Base-by-base conservation (phyloP, 768 basidiomycete genomes). In the Atractiella rhizophila region DNA sequence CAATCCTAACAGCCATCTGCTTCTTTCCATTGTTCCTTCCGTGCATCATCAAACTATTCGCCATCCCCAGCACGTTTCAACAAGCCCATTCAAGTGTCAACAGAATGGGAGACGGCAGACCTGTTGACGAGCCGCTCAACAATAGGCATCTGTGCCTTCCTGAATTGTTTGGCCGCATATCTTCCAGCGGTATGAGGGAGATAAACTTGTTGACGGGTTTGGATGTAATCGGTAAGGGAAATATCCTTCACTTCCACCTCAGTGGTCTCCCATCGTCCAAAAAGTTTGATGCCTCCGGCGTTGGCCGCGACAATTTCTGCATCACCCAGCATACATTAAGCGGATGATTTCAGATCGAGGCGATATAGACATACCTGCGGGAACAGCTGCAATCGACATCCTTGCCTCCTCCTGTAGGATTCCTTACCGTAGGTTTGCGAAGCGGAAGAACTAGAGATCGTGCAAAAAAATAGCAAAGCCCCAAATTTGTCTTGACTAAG, bases 11-110 rank as follows among this genome's bases (percentile, higher is more conserved):
- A 56, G 91, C 76, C 63, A 98, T 65, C 60, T 96, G 74, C 66
- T 96, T 96, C 70, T 96, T 94, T 59, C 91, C 91, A 66, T 86
- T 96, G 75, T 96, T 98, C 64, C 91, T 85, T 47, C 91, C 91
- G 67, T 96, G 91, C 91, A 98, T 98, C 91, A 98, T 98, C 60
- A 98, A 65, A 62, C 83, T 88, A 52, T 46, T 19, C 30, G 24
- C 4, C 28, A 21, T 29, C 35, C 12, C 10, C 35, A n/a, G 7
- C 5, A 19, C 4, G n/a, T n/a, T 28, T 29, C 20, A 4, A 18
- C 25, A 24, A 4, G 13, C n/a, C 25, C 16, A 8, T 7, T 35
- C 7, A 35, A 35, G 10, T 10, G 9, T 11, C 9, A 16, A 2
- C 10, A 12, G 24, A 28, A 28, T 6, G 21, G 8, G 34, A 4